Evolutionary conservation across 2,329 filamentous ascomycete genomes (phyloP).

Genomic region (Chrysosphaeria jannelii): DNA sequence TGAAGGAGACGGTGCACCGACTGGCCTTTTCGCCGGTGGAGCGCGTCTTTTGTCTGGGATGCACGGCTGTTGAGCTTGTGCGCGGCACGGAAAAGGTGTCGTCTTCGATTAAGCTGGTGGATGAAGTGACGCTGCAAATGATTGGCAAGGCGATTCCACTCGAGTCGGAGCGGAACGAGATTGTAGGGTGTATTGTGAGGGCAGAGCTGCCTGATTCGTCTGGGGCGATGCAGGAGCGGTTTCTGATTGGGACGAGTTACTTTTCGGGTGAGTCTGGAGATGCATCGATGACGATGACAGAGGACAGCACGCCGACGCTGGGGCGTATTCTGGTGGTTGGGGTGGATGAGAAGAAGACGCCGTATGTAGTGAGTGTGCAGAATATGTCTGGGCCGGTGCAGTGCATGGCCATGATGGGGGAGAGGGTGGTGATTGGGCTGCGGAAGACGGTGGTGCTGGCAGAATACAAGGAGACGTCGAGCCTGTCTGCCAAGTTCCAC

Average conservation of each 20-base stretch:
- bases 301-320: conserved; percentile 8
- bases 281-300: conserved; percentile 53
- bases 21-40: conserved; percentile 59
- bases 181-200: conserved; percentile 62
- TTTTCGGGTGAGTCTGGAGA: conserved; percentile 16
- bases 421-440: conserved; percentile 60
- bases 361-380: conserved; percentile 40
- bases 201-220: conserved; percentile 32
- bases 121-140: conserved; percentile 63
- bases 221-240: conserved; percentile 36
- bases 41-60: conserved; percentile 64
- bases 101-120: conserved; percentile 65
- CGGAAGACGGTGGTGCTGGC: conserved; percentile 52
- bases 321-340: conserved; percentile 18
- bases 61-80: conserved; percentile 42
- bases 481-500: conserved; percentile 23
- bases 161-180: conserved; percentile 21
- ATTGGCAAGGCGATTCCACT: conserved; percentile 40
- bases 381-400: conserved; percentile 54
- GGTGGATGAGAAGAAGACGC: conserved; percentile 40
- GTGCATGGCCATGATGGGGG: conserved; percentile 41
- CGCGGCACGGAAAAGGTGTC: conserved; percentile 44
- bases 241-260: conserved; percentile 74
- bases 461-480: conserved; percentile 23
- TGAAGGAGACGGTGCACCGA: conserved; percentile 59